phyloP scores from a whole-genome alignment of 1,139 yeast genomes.

The Zygoascus hellenicus region DNA sequence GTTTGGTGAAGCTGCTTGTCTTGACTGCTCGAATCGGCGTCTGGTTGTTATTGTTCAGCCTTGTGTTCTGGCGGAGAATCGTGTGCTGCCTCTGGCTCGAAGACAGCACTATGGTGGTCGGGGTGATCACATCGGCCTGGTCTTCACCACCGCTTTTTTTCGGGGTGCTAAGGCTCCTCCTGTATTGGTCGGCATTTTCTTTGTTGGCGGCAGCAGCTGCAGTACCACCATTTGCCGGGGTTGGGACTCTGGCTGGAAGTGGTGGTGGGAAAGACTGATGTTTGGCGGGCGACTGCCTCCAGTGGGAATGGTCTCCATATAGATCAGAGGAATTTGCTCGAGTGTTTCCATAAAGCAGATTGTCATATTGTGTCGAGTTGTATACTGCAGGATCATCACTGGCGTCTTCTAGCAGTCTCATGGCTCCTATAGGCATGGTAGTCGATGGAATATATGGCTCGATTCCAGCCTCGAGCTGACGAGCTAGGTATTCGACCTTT shows the following conservation, averaged over 20 bases:
- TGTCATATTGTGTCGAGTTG: constrained; percentile 10
- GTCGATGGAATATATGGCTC: constrained; percentile 7
- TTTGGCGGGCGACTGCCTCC: too few species aligned
- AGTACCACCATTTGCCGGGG: background rate
- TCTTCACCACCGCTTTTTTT: background rate
- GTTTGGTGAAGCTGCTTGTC: constrained; percentile 22
- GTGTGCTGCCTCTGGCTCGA: constrained; percentile 7
- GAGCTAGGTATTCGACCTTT: constrained; percentile 8
- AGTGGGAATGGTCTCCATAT: background rate
- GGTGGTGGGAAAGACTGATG: background rate
- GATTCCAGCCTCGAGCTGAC: constrained; percentile 8
- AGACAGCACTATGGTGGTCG: constrained; percentile 2
- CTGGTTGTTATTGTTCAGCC: constrained; percentile 11
- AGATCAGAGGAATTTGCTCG: background rate
- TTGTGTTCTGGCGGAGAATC: constrained; percentile 7
- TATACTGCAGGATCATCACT: constrained; percentile 3
- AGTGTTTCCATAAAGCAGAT: constrained; percentile 4
- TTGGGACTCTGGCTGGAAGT: background rate
- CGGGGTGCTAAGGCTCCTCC: constrained; percentile 1
- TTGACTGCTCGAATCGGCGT: constrained; percentile 30
- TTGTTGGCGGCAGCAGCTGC: constrained; percentile 7
- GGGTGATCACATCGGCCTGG: constrained; percentile 1
- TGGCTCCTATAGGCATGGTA: constrained; percentile 1
- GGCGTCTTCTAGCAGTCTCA: background rate
- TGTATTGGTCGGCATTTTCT: constrained; percentile 2